Base-by-base conservation (phyloP, 768 basidiomycete species). In the Phlegmacium glaucopus region DNA sequence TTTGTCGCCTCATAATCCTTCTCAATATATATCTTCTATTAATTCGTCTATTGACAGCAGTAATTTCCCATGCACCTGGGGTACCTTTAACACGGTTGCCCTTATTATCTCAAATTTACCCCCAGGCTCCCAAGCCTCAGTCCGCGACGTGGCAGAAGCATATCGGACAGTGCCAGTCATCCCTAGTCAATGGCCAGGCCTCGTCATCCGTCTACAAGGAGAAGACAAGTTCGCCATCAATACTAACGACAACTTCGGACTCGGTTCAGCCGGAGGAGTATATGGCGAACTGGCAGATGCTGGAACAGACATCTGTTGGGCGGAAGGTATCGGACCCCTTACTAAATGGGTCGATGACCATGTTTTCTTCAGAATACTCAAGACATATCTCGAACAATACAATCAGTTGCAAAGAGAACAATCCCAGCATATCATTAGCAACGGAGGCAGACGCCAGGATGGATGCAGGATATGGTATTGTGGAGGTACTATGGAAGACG, bases 1-100 rank as follows among this genome's bases (percentile, higher is more conserved):
- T 15, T 72, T 70, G 0, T 61, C 55, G 28, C 69, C 67, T 0
- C 52, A 40, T 3, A 6, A 46, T 4, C 57, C 60, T 1, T 41
- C 39, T 22, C 51, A 48, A 4, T n/a, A 17, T 0, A 2, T 7
- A 7, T 27, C 49, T 0, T 72, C 71, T 0, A 65, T 75, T 15
- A 74, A 74, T 27, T 50, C 49, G 0, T 12, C 37, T 3, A 67
- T 77, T 8, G 39, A 69, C 30, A 52, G 69, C 0, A 42, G 11
- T 9, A 53, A n/a, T 65, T 68, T 45, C 43, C 75, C 74, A 0
- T 72, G 70, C 57, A 70, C 68, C 0, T 77, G 72, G 74, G 72
- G 72, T 1, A 75, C 72, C 0, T 77, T 78, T 42, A 41, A 53
- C 0, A 57, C 62, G 0, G 46, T 74, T 0, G 65, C 51, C 15